phyloP scores from a whole-genome alignment of 2,329 filamentous ascomycete genomes.

The Aspergillus texensis region DNA sequence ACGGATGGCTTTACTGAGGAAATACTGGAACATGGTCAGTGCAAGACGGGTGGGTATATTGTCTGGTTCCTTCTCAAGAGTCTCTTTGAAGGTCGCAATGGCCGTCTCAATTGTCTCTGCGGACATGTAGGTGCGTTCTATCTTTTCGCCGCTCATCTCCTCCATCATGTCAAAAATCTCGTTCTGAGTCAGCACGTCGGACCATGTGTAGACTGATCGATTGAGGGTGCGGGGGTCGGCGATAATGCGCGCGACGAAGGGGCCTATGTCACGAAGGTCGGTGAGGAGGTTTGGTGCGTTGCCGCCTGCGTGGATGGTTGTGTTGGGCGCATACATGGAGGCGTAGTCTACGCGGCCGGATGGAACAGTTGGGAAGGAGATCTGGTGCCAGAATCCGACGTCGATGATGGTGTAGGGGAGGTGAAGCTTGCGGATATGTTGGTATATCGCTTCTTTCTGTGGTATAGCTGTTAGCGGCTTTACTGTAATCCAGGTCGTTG shows the following conservation, averaged over 20 bases:
- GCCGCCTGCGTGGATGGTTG: not conserved
- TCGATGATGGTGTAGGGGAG: conserved; percentile 58
- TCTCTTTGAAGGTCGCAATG: not conserved
- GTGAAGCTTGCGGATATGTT: conserved; percentile 46
- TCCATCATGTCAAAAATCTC: not conserved
- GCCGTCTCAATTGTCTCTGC: not conserved
- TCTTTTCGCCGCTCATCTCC: not conserved
- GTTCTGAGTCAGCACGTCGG: not conserved
- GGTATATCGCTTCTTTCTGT: conserved; percentile 51
- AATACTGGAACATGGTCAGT: conserved; percentile 37
- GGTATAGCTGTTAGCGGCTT: not conserved
- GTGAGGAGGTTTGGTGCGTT: not conserved
- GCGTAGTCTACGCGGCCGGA: conserved; percentile 17
- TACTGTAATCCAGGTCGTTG: rapidly evolving
- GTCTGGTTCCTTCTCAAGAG: not conserved
- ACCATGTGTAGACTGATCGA: not conserved
- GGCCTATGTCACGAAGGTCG: not conserved
- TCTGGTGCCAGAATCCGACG: conserved; percentile 57
- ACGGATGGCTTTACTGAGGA: conserved; percentile 43
- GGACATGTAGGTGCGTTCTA: not conserved
- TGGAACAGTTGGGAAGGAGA: conserved; percentile 41
- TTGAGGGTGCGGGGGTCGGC: not conserved
- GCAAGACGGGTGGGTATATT: not conserved
- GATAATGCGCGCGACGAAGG: not conserved
- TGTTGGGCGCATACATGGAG: not conserved